A percentile compares a stretch with the other conserved stretches of the same genome.
phyloP scores from a whole-genome alignment of 1,284 basidiomycete genomes.

The Takashimella koratensis region DNA sequence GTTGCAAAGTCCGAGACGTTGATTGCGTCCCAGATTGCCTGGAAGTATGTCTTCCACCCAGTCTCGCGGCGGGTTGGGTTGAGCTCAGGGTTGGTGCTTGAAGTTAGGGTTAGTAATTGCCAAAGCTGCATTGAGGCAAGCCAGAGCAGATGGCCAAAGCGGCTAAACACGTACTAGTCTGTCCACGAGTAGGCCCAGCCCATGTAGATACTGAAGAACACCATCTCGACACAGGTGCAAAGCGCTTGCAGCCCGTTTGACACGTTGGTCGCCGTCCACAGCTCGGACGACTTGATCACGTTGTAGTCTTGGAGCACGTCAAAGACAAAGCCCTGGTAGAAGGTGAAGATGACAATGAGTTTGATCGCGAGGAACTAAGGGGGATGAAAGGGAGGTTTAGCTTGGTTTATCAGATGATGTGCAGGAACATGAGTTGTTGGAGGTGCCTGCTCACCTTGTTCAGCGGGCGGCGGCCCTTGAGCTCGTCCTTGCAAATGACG shows the following conservation, averaged over 20 bases:
- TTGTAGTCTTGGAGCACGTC: conserved; percentile 40
- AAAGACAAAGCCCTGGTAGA: conserved; percentile 48
- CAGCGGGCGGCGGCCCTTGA: conserved; percentile 68
- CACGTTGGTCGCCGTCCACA: conserved; percentile 61
- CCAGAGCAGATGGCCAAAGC: conserved; percentile 20
- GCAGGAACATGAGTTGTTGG: no score
- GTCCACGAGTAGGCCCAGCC: conserved; percentile 68
- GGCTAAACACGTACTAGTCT: conserved; percentile 59
- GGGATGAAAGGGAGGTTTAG: not conserved
- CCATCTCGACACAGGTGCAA: conserved; percentile 82
- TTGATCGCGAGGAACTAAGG: conserved; percentile 34
- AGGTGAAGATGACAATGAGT: conserved; percentile 68
- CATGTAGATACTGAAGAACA: conserved; percentile 71
- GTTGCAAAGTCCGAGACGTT: conserved; percentile 66
- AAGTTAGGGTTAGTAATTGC: not conserved
- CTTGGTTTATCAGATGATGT: no score
- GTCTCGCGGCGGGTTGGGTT: conserved; percentile 19
- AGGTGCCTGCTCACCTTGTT: conserved; percentile 62
- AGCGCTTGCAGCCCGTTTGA: conserved; percentile 77
- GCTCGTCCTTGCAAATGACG: conserved; percentile 69
- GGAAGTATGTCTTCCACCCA: conserved; percentile 35
- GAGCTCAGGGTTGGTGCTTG: conserved; percentile 19
- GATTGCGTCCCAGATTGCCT: conserved; percentile 68
- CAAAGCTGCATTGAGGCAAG: not conserved
- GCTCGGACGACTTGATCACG: conserved; percentile 58